Conservation (phyloP, 805 yeast species). For the Cyberlindnera xylosilytica region DNA sequence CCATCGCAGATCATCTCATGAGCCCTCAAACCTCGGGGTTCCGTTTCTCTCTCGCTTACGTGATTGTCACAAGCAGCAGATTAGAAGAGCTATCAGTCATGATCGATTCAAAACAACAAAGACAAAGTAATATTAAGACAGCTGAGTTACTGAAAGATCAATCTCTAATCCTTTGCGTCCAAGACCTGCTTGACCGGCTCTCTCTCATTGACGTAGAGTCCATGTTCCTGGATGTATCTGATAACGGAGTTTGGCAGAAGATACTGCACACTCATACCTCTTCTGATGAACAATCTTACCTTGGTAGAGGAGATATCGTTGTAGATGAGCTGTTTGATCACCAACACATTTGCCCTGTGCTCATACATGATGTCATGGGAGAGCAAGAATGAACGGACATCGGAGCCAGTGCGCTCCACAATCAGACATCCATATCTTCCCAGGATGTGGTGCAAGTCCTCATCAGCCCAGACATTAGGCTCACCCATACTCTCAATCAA, state of each 20-base stretch:
- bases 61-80: too few species aligned
- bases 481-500: slow-evolving; percentile 99
- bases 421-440: slow-evolving; percentile 96
- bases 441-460: slow-evolving; percentile 88
- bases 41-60: too few species aligned
- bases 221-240: slow-evolving; percentile 90
- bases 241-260: slow-evolving; percentile 91
- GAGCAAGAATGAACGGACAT: slow-evolving; percentile 86
- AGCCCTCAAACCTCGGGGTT: too few species aligned
- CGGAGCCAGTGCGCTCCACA: slow-evolving; percentile 95
- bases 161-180: slow-evolving; percentile 36
- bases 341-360: slow-evolving; percentile 88
- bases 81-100: too few species aligned
- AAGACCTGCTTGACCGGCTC: slow-evolving; percentile 93
- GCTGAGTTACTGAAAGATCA: too few species aligned
- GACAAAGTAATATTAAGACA: too few species aligned
- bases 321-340: slow-evolving; percentile 92
- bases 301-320: slow-evolving; percentile 95
- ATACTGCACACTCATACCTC: slow-evolving; percentile 97
- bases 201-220: slow-evolving; percentile 75
- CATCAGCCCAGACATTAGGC: slow-evolving; percentile 98
- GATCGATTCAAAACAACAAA: too few species aligned
- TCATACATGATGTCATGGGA: slow-evolving; percentile 98
- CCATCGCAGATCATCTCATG: too few species aligned
- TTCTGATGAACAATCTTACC: slow-evolving; percentile 84